phyloP scores from a whole-genome alignment of 768 basidiomycete species.

The Leucosporidium creatinivorum region DNA sequence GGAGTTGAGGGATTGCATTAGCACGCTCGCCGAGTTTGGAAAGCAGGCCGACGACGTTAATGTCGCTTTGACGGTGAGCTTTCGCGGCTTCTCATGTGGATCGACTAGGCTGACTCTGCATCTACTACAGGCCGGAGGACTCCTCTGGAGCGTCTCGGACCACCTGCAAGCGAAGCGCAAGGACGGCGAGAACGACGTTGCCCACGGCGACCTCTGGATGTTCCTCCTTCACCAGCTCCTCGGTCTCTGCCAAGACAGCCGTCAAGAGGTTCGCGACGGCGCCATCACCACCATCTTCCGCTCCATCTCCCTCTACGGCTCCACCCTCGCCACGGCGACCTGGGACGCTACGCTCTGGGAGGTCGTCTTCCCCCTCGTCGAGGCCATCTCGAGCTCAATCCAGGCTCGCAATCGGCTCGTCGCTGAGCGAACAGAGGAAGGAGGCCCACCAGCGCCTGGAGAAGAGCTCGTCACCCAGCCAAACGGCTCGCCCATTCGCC shows the following conservation, averaged over 20 bases:
- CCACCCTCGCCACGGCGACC: conserved; percentile 66
- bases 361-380: conserved; percentile 77
- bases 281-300: conserved; percentile 94
- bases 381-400: conserved; percentile 45
- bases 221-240: conserved; percentile 76
- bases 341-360: conserved; percentile 93
- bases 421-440: conserved; percentile 45
- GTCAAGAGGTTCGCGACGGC: conserved; percentile 82
- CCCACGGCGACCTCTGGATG: conserved; percentile 88
- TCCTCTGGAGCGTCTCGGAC: conserved; percentile 94
- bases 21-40: conserved; percentile 83
- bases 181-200: conserved; percentile 48
- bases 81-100: not conserved
- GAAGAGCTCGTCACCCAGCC: conserved; percentile 23
- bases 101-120: not conserved
- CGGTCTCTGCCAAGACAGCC: conserved; percentile 67
- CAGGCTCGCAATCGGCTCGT: conserved; percentile 47
- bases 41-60: conserved; percentile 83
- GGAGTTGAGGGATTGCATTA: conserved; percentile 80
- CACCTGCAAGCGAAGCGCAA: conserved; percentile 79
- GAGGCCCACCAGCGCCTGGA: conserved; percentile 6
- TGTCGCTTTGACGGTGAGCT: conserved; percentile 75
- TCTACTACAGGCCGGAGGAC: conserved; percentile 56
- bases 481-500: conserved; percentile 21
- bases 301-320: conserved; percentile 87